Base-by-base conservation (phyloP, 345 rosid species). In the Diplotaxis tenuifolia region DNA sequence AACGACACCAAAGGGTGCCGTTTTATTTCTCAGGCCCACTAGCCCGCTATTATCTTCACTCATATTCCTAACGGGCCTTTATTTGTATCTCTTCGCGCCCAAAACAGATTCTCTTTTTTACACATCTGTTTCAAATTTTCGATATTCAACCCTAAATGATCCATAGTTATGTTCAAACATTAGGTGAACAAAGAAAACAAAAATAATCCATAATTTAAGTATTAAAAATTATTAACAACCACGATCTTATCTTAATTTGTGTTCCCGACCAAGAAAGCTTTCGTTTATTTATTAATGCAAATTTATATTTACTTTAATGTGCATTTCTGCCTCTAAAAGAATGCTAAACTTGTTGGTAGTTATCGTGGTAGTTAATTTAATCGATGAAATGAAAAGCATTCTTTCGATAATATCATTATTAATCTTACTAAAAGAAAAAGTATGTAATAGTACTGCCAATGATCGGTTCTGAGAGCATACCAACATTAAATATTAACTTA, bases 361-460 rank as follows among this genome's bases (percentile, higher is more conserved):
- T 75, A 75, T 75, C 50, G 79, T 75, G 70, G 79, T 55, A 42
- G 75, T 75, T 75, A 69, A 22, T 68, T 62, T 75, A 75, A 69
- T 75, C 53, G 15, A 55, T 70, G 18, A 63, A 69, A 75, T 69
- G 12, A 63, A 76, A 76, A 56, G 67, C 22, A 56, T 57, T 40
- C 58, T 68, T 63, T 70, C 58, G 25, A 75, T 22, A 22, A 63
- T 12, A 75, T 42, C 59, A 29, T 63, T 31, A 69, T 62, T 76
- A 16, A 29, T 55, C 56, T 31, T 14, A 63, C 47, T 14, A 57
- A 36, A 29, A 31, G n/a, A 9, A 66, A 42, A 74, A 20, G 28
- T 11, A 23, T 47, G 34, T 0, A 62, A 27, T 9, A 53, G 28
- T 42, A 62, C 54, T 23, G 9, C 42, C 10, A 57, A 47, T 62